Evolutionary conservation across 805 yeast genomes (phyloP).

Genomic region (Suhomyces pyralidae): DNA sequence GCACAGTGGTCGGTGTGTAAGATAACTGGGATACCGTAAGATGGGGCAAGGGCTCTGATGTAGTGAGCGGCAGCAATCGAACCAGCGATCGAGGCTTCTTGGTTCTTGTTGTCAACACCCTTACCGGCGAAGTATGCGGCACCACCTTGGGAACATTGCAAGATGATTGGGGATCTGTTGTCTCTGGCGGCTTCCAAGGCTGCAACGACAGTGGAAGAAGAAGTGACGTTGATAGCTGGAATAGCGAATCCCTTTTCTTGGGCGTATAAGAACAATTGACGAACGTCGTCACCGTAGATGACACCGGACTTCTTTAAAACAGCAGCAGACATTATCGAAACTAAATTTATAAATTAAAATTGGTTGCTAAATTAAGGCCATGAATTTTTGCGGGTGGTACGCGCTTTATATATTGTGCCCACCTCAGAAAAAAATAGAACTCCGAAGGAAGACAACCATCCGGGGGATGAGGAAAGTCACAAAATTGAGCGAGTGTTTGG

Average conservation of each 20-base stretch:
- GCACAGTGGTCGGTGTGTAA: constrained; percentile 99
- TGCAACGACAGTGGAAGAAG: constrained; percentile 84
- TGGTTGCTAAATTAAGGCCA: neutral
- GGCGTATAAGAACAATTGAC: constrained; percentile 82
- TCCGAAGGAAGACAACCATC: constrained; percentile 12
- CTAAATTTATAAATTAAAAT: neutral
- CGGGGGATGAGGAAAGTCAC: constrained; percentile 5
- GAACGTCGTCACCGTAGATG: constrained; percentile 97
- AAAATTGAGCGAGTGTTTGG: neutral
- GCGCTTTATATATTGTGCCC: constrained; percentile 8
- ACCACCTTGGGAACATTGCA: constrained; percentile 98
- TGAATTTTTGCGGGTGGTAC: neutral
- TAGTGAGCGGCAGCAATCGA: constrained; percentile 97
- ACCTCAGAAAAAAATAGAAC: neutral
- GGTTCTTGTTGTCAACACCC: constrained; percentile 93
- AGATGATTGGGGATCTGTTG: constrained; percentile 80
- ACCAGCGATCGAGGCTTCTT: constrained; percentile 92
- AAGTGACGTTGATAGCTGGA: constrained; percentile 97
- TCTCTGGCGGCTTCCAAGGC: constrained; percentile 51
- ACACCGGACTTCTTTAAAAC: constrained; percentile 92
- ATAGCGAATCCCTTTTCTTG: constrained; percentile 92
- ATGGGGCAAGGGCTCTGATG: constrained; percentile 94
- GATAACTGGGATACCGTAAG: constrained; percentile 94
- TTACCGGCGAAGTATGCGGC: constrained; percentile 99
- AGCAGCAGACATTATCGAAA: constrained; percentile 54